These are phyloP conservation scores for Colletotrichum kahawae DNA, from an alignment of 2,329 filamentous ascomycete species.

Conservation along the genomic window DNA sequence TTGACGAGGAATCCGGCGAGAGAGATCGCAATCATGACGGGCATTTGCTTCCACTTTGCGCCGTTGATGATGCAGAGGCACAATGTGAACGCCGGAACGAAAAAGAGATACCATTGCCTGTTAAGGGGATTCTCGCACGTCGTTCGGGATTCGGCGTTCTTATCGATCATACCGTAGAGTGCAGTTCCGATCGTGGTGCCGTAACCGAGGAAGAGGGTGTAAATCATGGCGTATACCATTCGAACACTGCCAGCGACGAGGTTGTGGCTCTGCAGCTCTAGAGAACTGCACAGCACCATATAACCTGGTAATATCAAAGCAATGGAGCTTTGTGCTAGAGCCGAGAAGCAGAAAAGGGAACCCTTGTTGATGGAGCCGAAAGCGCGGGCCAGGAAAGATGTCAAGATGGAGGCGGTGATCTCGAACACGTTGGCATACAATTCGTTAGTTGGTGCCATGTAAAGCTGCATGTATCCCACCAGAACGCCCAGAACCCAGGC, in stretches of 20 bases:
- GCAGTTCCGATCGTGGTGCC: slow-evolving; percentile 68
- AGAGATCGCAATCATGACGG: slow-evolving; percentile 77
- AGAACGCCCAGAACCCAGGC: slow-evolving; percentile 78
- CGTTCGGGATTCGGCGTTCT: slow-evolving; percentile 46
- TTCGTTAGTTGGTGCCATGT: slow-evolving; percentile 75
- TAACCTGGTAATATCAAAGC: slow-evolving; percentile 73
- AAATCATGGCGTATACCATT: slow-evolving; percentile 75
- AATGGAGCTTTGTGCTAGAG: slow-evolving; percentile 75
- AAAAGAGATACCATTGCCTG: slow-evolving; percentile 56
- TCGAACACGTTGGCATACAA: slow-evolving; percentile 65
- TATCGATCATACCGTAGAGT: slow-evolving; percentile 61
- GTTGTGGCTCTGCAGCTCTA: slow-evolving; percentile 70
- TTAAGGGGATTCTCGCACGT: slow-evolving; percentile 42
- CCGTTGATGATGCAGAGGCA: slow-evolving; percentile 81
- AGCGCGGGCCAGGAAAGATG: slow-evolving; percentile 71
- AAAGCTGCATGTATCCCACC: slow-evolving; percentile 75
- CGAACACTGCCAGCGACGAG: slow-evolving; percentile 70
- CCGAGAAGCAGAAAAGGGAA: slow-evolving; percentile 72
- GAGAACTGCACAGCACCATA: slow-evolving; percentile 56
- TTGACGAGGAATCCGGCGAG: slow-evolving; percentile 78
- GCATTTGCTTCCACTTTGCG: slow-evolving; percentile 78
- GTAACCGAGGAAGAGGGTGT: slow-evolving; percentile 70
- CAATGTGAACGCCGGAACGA: slow-evolving; percentile 71
- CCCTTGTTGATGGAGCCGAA: slow-evolving; percentile 69
- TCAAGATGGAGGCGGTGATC: slow-evolving; percentile 63